Evolutionary conservation across 164 flowering plant species (phyloP).

Genomic region (Stephania yunnanensis): DNA sequence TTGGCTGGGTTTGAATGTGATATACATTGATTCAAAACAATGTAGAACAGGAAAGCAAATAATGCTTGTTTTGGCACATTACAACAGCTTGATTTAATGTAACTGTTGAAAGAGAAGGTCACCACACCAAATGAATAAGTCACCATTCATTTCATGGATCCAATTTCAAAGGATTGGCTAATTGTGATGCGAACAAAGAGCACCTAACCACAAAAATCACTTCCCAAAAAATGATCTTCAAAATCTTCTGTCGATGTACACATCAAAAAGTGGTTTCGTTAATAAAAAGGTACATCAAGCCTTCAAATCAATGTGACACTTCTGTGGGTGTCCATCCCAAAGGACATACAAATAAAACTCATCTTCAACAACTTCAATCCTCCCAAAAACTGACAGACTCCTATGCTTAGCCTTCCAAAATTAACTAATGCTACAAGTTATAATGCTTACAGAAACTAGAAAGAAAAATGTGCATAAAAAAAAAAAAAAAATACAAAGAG

Average conservation of each 20-base stretch:
- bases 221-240: neutral
- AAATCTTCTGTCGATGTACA: neutral
- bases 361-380: neutral
- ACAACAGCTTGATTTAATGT: neutral
- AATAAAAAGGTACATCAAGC: neutral
- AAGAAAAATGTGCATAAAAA: no score
- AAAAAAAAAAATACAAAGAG: no score
- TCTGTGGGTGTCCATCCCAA: neutral
- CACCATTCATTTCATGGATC: neutral
- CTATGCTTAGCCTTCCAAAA: neutral
- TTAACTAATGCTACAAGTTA: neutral
- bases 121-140: neutral
- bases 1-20: neutral
- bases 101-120: neutral
- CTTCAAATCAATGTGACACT: neutral
- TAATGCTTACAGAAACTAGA: no score
- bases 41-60: neutral
- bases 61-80: neutral
- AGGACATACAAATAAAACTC: neutral
- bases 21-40: neutral
- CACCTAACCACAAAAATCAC: neutral
- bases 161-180: neutral
- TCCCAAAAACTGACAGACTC: neutral
- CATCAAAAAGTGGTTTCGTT: neutral
- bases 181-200: neutral